Evolutionary conservation across 257 asterid species (phyloP).

Genomic region (Solanum paucissectum): DNA sequence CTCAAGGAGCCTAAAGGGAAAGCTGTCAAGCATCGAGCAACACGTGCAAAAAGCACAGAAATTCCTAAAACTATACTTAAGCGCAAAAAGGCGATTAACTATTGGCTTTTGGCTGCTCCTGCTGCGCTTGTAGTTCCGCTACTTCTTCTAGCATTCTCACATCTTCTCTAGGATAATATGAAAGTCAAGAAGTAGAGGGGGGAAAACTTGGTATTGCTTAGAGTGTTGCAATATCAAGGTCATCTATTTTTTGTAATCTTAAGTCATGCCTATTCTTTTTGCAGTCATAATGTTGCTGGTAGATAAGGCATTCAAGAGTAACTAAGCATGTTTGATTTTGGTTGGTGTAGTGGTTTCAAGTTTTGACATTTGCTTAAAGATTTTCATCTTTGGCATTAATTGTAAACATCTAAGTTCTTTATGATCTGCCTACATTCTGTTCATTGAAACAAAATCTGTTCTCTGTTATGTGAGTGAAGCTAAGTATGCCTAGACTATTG

Average conservation of each 20-base stretch:
- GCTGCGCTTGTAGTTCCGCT: slow-evolving; percentile 36
- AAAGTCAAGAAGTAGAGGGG: neutral
- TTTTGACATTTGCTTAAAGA: neutral
- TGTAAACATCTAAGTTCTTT: neutral
- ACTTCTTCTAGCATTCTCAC: slow-evolving; percentile 38
- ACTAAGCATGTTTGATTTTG: neutral
- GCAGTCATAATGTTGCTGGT: slow-evolving; percentile 19
- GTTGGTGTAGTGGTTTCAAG: neutral
- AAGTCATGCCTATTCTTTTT: neutral
- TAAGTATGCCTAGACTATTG: neutral
- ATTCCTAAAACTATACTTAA: slow-evolving; percentile 64
- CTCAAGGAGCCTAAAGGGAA: slow-evolving; percentile 39
- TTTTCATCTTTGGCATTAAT: neutral
- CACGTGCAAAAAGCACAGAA: slow-evolving; percentile 41
- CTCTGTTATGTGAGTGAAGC: neutral
- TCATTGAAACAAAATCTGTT: neutral
- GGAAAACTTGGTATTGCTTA: neutral
- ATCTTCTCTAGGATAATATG: slow-evolving; percentile 19
- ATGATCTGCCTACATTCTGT: neutral
- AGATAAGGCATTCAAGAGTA: neutral
- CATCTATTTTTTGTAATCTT: neutral
- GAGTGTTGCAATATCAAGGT: slow-evolving; percentile 8
- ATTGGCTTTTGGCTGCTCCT: slow-evolving; percentile 65
- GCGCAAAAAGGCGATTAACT: slow-evolving; percentile 71
- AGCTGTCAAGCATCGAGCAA: slow-evolving; percentile 22